phyloP scores from a whole-genome alignment of 805 yeast species.

The Saturnispora galanensis region DNA sequence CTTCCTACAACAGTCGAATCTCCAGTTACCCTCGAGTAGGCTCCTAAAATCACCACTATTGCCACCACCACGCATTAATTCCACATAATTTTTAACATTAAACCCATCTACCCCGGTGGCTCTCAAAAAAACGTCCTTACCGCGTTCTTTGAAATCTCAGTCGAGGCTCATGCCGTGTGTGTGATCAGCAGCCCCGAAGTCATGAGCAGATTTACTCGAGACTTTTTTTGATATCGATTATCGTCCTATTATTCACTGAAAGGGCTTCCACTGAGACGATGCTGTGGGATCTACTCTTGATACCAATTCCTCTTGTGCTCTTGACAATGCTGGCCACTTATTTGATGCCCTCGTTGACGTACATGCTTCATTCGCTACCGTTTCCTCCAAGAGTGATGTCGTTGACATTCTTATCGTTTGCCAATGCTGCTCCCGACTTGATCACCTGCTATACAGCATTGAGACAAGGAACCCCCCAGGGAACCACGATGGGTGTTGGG shows the following conservation, averaged over 20 bases:
- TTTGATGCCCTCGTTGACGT: constrained; percentile 8
- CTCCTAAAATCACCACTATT: too few relatives aligned
- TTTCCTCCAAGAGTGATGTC: constrained; percentile 6
- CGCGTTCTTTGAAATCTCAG: too few relatives aligned
- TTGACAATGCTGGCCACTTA: constrained; percentile 5
- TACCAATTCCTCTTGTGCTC: constrained; percentile 4
- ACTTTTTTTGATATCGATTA: too few relatives aligned
- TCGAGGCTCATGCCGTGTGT: too few relatives aligned
- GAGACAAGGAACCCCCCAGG: constrained; percentile 35
- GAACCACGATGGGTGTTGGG: constrained; percentile 45
- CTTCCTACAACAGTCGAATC: too few relatives aligned
- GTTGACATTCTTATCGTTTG: constrained; percentile 77
- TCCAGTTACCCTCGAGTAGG: too few relatives aligned
- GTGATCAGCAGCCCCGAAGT: too few relatives aligned
- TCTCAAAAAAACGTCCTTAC: too few relatives aligned
- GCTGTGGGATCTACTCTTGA: constrained; percentile 1
- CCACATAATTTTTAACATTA: too few relatives aligned
- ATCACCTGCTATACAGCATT: constrained; percentile 78
- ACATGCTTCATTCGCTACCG: constrained; percentile 5
- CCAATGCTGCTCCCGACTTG: constrained; percentile 89
- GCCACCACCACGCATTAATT: too few relatives aligned
- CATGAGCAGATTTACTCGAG: too few relatives aligned
- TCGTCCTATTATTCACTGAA: neutral
- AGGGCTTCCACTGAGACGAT: neutral
- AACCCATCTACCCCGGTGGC: too few relatives aligned